Evolutionary conservation across 2,329 filamentous ascomycete genomes (phyloP).

Genomic region (Fusarium bulbicola): DNA sequence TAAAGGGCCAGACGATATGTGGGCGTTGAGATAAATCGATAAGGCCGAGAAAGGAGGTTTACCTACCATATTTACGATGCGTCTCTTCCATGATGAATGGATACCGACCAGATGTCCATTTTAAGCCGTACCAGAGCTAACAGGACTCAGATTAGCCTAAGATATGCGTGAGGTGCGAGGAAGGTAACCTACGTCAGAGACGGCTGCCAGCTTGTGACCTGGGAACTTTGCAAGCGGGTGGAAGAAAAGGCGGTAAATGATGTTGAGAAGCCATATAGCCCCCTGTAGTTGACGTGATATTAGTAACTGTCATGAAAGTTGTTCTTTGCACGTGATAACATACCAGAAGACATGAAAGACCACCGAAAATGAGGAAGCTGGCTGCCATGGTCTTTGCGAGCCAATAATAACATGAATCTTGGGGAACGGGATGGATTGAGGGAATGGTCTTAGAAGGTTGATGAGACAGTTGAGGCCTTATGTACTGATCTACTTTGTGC

Average conservation of each 20-base stretch:
- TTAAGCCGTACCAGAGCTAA: neutral
- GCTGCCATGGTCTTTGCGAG: neutral
- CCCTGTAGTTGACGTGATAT: neutral
- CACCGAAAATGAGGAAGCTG: neutral
- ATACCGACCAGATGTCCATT: neutral
- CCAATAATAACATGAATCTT: neutral
- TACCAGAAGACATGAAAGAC: neutral
- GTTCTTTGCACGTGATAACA: neutral
- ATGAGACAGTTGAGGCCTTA: neutral
- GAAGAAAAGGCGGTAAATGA: neutral
- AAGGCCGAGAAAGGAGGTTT: neutral
- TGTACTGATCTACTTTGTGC: neutral
- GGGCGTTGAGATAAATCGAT: neutral
- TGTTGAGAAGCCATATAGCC: neutral
- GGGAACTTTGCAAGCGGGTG: neutral
- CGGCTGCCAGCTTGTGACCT: neutral
- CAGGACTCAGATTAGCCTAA: neutral
- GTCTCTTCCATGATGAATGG: neutral
- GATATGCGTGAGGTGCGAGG: neutral
- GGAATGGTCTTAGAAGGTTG: neutral
- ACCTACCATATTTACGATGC: neutral
- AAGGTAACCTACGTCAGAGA: neutral
- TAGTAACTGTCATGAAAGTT: neutral
- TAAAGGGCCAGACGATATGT: rapidly evolving
- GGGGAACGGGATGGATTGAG: too few species aligned